phyloP scores from a whole-genome alignment of 345 rosid genomes.

The Eucalyptus regnans region DNA sequence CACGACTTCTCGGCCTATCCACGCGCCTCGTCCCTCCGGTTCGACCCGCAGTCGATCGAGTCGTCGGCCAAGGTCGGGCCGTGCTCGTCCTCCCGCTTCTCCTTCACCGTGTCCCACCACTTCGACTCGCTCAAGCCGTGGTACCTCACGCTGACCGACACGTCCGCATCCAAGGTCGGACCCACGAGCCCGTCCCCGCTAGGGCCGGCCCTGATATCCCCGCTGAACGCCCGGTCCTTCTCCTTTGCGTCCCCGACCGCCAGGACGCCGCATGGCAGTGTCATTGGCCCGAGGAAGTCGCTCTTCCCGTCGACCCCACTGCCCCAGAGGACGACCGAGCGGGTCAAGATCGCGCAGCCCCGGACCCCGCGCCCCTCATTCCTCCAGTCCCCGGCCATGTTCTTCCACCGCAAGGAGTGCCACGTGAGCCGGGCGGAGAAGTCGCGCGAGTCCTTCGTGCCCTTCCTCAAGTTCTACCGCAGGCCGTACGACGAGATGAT shows the following conservation, averaged over 20 bases:
- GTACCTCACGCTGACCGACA: slow-evolving; percentile 69
- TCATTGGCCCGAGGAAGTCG: slow-evolving; percentile 19
- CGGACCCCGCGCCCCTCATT: slow-evolving; percentile 78
- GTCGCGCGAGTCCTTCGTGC: slow-evolving; percentile 68
- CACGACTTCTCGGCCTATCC: slow-evolving; percentile 55
- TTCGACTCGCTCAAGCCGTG: slow-evolving; percentile 90
- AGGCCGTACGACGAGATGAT: slow-evolving; percentile 92
- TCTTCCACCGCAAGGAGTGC: slow-evolving; percentile 53
- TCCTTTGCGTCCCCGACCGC: slow-evolving; percentile 84
- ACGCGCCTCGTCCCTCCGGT: slow-evolving; percentile 67
- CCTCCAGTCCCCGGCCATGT: slow-evolving; percentile 83
- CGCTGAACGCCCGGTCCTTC: slow-evolving; percentile 50
- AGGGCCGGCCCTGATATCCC: slow-evolving; percentile 56
- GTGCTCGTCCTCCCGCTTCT: slow-evolving; percentile 79
- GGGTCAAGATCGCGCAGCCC: not conserved
- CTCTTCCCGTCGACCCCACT: slow-evolving; percentile 75
- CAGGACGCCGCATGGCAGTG: slow-evolving; percentile 30
- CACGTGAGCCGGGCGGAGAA: slow-evolving; percentile 44
- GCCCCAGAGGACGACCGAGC: slow-evolving; percentile 36
- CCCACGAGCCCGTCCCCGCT: slow-evolving; percentile 20
- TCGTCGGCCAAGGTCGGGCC: slow-evolving; percentile 72
- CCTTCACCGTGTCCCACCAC: slow-evolving; percentile 83
- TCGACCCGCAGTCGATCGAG: slow-evolving; percentile 39
- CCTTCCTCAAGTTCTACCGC: slow-evolving; percentile 59
- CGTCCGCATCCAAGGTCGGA: slow-evolving; percentile 37